Percentiles rank a stretch among this genome's conserved stretches.
Conservation (phyloP, 2,329 filamentous ascomycete species). For the Colletotrichum viniferum region DNA sequence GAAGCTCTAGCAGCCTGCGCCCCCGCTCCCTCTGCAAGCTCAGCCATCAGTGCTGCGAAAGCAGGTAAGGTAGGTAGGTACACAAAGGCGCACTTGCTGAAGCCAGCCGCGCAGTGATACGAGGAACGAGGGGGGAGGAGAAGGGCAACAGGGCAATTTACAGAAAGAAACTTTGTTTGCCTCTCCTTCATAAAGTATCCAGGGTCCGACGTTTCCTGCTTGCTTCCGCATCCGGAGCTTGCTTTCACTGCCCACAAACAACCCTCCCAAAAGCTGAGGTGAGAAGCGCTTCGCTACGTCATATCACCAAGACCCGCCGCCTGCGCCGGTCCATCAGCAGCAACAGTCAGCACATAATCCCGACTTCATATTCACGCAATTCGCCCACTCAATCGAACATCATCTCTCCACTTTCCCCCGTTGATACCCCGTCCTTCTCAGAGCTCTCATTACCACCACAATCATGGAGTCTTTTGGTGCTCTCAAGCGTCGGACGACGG, state of each 20-base stretch:
- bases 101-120: constrained; percentile 4
- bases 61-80: background rate
- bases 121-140: background rate
- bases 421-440: background rate
- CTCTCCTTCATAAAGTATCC: background rate
- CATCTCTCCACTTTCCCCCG: background rate
- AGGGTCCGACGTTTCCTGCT: background rate
- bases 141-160: background rate
- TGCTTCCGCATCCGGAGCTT: background rate
- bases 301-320: background rate
- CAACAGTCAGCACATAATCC: constrained; percentile 12
- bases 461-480: constrained; percentile 57
- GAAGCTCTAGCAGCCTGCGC: constrained; percentile 13
- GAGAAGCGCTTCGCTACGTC: constrained; percentile 17
- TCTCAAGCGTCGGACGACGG: constrained; percentile 60
- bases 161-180: background rate
- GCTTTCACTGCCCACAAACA: background rate
- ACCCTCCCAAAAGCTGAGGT: background rate
- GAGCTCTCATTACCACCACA: background rate
- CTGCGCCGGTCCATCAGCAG: background rate
- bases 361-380: constrained; percentile 11
- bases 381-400: background rate
- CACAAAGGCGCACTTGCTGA: constrained; percentile 3
- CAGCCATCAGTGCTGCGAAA: background rate
- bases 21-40: constrained; percentile 16